Evolutionary conservation across 192 early-diverging fungal genomes (phyloP), one percentile per base, ranked within the genome.

Genomic region (Coemansia sp.): DNA sequence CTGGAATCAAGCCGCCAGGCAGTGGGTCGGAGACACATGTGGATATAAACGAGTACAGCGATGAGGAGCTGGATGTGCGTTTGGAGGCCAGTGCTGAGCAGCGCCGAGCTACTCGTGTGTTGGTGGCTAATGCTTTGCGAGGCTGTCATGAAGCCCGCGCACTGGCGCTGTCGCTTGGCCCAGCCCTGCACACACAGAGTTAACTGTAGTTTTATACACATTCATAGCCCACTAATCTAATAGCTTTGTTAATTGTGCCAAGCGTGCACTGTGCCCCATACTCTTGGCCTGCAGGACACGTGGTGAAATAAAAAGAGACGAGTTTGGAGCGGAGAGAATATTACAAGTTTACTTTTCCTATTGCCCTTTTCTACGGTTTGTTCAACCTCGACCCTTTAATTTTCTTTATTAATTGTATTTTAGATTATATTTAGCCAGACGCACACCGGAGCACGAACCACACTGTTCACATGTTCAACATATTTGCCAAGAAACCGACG

Each of bases 81-180:
- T 21, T 18, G 7, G 47, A n/a, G 5, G 47, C 25, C 52, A 54
- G 25, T 31, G 55, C 56, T 0, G 71, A 70, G 23, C 64, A 69
- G 42, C 71, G 76, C 6, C 61, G 76, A 10, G 61, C 67, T 5
- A 74, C 76, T 7, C 63, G 76, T 15, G 68, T 63, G 42, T 61
- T 79, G 23, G 76, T 79, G 4, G 71, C 73, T 36, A 60, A 40
- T 23, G 76, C 76, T 0, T 47, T 79, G 56, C 60, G 71, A 8
- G 55, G 64, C 21, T 79, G 76, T 42, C 76, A 74, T 15, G 76
- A 79, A 18, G 76, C 76, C 15, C 71, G 76, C 15, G 58, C 57
- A 7, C 18, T 63, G 10, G 67, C 56, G 2, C 57, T 24, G 18
- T 58, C 59, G 53, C 47, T 53, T 1, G 36, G 34, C 48, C 51